These are phyloP conservation scores for Arbutus unedo DNA, from an alignment of 148 eudicot genomes.

Conservation along the genomic window DNA sequence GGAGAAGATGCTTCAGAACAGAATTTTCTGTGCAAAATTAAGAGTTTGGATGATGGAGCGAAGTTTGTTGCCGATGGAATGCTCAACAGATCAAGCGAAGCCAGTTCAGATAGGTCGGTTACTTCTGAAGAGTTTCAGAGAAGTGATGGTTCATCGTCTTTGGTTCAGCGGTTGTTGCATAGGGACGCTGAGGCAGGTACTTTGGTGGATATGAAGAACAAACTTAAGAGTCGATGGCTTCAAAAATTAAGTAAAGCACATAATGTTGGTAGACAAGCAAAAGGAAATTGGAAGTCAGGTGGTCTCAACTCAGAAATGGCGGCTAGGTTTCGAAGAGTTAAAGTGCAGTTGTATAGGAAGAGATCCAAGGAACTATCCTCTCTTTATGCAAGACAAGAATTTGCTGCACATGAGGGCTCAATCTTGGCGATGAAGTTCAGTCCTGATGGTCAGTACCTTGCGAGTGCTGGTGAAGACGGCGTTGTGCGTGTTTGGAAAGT, in stretches of 20 bases:
- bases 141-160: slow-evolving; percentile 44
- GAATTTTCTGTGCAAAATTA: slow-evolving; percentile 33
- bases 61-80: slow-evolving; percentile 57
- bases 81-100: slow-evolving; percentile 38
- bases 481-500: slow-evolving; percentile 73
- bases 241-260: slow-evolving; percentile 39
- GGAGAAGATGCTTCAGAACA: slow-evolving; percentile 26
- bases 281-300: slow-evolving; percentile 22
- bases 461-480: slow-evolving; percentile 83
- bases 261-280: slow-evolving; percentile 25
- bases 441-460: slow-evolving; percentile 73
- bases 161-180: slow-evolving; percentile 46
- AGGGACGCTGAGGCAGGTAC: slow-evolving; percentile 31
- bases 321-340: slow-evolving; percentile 37
- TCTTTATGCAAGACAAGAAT: slow-evolving; percentile 61
- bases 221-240: slow-evolving; percentile 57
- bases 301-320: slow-evolving; percentile 21
- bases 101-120: slow-evolving; percentile 40
- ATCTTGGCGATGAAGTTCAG: slow-evolving; percentile 83
- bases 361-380: slow-evolving; percentile 68
- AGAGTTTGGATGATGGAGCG: slow-evolving; percentile 54
- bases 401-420: slow-evolving; percentile 74
- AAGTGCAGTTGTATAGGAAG: slow-evolving; percentile 48
- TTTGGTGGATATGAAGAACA: slow-evolving; percentile 31
- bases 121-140: slow-evolving; percentile 40